Evolutionary conservation across 139 green algal genomes (phyloP).

Genomic region (Picochlorum sp.): DNA sequence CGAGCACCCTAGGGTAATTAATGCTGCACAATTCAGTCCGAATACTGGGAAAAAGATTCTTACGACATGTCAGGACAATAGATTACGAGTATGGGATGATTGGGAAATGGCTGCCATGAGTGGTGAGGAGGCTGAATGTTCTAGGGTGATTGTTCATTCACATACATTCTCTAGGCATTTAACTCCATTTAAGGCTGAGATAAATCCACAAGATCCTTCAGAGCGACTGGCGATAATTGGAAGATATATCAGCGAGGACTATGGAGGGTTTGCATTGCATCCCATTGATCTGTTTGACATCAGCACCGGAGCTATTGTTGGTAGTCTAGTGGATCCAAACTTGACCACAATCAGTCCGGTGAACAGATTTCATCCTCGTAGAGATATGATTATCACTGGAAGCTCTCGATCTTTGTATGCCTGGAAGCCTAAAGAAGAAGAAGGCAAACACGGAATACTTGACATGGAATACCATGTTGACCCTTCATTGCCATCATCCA

Average conservation of each 20-base stretch:
- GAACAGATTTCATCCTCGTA: slow-evolving; percentile 69
- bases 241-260: slow-evolving; percentile 85
- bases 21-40: slow-evolving; percentile 70
- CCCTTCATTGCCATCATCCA: too few species aligned
- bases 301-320: slow-evolving; percentile 40
- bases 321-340: slow-evolving; percentile 58
- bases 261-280: slow-evolving; percentile 67
- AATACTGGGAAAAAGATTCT: slow-evolving; percentile 62
- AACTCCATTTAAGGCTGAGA: slow-evolving; percentile 77
- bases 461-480: not conserved
- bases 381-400: slow-evolving; percentile 48
- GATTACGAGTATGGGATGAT: slow-evolving; percentile 72
- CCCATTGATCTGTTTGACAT: slow-evolving; percentile 77
- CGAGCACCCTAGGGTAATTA: slow-evolving; percentile 60
- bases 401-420: slow-evolving; percentile 31
- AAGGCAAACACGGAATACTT: not conserved
- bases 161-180: slow-evolving; percentile 92
- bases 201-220: slow-evolving; percentile 65
- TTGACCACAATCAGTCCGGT: slow-evolving; percentile 76
- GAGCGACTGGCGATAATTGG: slow-evolving; percentile 61
- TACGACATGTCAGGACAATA: slow-evolving; percentile 82
- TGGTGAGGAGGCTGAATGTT: slow-evolving; percentile 6
- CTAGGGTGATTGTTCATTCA: slow-evolving; percentile 74
- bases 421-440: slow-evolving; percentile 11
- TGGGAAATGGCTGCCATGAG: slow-evolving; percentile 8